phyloP scores from a whole-genome alignment of 495 filamentous ascomycete genomes.

The Aspergillus biplanus region DNA sequence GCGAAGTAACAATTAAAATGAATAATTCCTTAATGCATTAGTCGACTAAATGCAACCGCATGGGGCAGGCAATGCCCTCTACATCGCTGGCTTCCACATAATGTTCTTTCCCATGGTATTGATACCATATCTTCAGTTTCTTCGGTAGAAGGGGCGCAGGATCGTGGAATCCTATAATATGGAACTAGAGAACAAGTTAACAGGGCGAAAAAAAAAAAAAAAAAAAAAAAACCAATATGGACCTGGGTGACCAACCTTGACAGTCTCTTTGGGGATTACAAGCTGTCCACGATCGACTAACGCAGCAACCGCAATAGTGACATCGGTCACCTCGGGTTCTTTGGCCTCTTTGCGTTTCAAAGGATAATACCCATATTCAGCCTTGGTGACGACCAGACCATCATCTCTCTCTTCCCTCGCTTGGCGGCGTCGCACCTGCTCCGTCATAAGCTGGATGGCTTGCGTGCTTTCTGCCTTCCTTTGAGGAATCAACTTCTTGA shows the following conservation, averaged over 20 bases:
- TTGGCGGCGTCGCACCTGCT: slow-evolving; percentile 53
- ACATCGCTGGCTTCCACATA: slow-evolving; percentile 50
- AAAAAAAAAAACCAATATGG: background rate
- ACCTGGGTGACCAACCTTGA: slow-evolving; percentile 38
- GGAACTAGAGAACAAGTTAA: slow-evolving; percentile 38
- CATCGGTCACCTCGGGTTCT: slow-evolving; percentile 44
- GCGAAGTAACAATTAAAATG: background rate
- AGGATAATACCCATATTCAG: slow-evolving; percentile 48
- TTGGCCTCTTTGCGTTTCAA: slow-evolving; percentile 26
- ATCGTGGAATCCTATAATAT: slow-evolving; percentile 61
- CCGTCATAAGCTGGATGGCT: slow-evolving; percentile 55
- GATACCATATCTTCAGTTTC: slow-evolving; percentile 57
- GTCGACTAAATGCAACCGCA: slow-evolving; percentile 37
- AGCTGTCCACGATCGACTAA: slow-evolving; percentile 53
- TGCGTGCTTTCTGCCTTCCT: slow-evolving; percentile 53
- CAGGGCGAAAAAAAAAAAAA: background rate
- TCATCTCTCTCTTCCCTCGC: slow-evolving; percentile 38
- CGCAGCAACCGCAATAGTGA: slow-evolving; percentile 52
- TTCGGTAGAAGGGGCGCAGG: slow-evolving; percentile 57
- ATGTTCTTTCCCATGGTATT: slow-evolving; percentile 49
- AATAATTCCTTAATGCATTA: background rate
- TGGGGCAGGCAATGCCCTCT: slow-evolving; percentile 46
- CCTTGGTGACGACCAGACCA: slow-evolving; percentile 45
- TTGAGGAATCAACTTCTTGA: slow-evolving; percentile 46
- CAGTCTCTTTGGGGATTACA: slow-evolving; percentile 42